Evolutionary conservation across 768 basidiomycete species (phyloP).

Genomic region (Ramaria rubella): DNA sequence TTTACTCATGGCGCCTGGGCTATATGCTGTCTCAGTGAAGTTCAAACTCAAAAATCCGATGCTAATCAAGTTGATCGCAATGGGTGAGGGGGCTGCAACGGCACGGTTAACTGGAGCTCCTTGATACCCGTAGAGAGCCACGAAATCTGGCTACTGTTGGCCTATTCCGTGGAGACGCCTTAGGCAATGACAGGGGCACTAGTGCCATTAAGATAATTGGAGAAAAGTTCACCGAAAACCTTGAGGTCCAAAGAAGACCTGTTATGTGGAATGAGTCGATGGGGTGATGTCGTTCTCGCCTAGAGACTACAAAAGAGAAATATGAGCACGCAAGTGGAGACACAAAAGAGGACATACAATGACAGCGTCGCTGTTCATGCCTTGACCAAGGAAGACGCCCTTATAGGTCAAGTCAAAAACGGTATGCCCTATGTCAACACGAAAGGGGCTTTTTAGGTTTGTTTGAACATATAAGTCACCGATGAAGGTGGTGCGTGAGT

Average conservation of each 20-base stretch:
- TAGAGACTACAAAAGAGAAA: constrained; percentile 31
- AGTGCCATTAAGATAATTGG: constrained; percentile 63
- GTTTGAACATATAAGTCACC: not conserved
- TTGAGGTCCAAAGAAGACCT: constrained; percentile 35
- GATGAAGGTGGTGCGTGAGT: constrained; percentile 2
- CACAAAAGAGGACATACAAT: constrained; percentile 37
- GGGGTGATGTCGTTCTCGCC: constrained; percentile 55
- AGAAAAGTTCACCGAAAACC: constrained; percentile 57
- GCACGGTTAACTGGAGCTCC: constrained; percentile 52
- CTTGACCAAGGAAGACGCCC: constrained; percentile 48
- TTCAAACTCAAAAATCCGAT: constrained; percentile 53
- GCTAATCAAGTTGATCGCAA: constrained; percentile 59
- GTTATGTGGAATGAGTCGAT: constrained; percentile 49
- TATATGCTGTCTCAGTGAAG: constrained; percentile 53
- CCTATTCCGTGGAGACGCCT: constrained; percentile 52
- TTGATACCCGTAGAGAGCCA: constrained; percentile 63
- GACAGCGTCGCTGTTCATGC: constrained; percentile 42
- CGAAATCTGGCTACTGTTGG: constrained; percentile 48
- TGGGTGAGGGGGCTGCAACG: constrained; percentile 47
- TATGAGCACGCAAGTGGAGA: not conserved
- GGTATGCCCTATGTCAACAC: constrained; percentile 61
- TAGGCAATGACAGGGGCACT: constrained; percentile 50
- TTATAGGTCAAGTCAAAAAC: constrained; percentile 56
- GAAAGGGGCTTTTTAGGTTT: constrained; percentile 57
- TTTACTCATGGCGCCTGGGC: constrained; percentile 48